phyloP scores from a whole-genome alignment of 495 filamentous ascomycete genomes.

The Glarea lozoyensis region DNA sequence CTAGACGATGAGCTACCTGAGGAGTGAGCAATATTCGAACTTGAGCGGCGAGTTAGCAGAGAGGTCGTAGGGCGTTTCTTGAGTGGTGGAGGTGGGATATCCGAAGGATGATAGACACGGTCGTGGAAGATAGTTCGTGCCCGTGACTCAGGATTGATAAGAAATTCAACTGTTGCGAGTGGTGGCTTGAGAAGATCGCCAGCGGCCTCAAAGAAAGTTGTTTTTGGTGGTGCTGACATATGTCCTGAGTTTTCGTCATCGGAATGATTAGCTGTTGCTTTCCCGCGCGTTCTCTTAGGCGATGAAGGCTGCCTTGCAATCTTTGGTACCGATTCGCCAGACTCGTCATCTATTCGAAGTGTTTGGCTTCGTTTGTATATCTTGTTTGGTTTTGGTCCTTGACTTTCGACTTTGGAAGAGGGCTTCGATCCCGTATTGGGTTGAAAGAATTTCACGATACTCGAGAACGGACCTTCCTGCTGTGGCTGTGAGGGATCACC shows the following conservation, averaged over 20 bases:
- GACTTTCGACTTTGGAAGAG: conserved; percentile 9
- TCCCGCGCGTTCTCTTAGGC: conserved; percentile 1
- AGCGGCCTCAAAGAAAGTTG: conserved; percentile 89
- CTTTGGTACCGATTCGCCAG: conserved; percentile 4
- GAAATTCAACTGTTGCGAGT: conserved; percentile 67
- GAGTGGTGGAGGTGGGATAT: conserved; percentile 76
- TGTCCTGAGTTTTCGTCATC: conserved; percentile 31
- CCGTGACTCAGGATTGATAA: conserved; percentile 74
- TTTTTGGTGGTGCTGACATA: conserved; percentile 69
- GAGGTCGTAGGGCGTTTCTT: conserved; percentile 33
- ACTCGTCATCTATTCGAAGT: conserved; percentile 18
- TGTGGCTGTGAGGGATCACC: conserved; percentile 1
- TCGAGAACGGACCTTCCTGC: conserved; percentile 13
- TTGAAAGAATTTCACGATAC: conserved; percentile 19
- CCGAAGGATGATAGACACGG: conserved; percentile 83
- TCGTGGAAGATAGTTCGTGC: conserved; percentile 95
- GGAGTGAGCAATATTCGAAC: background rate
- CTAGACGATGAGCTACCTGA: background rate
- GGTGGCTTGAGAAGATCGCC: conserved; percentile 88
- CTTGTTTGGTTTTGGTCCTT: conserved; percentile 43
- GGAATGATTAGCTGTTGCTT: conserved; percentile 15
- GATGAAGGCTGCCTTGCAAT: background rate
- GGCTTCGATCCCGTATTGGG: conserved; percentile 13
- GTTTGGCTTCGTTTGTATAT: conserved; percentile 79
- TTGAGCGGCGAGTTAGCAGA: conserved; percentile 4